Evolutionary conservation across 2,329 filamentous ascomycete genomes (phyloP).

Genomic region (Alternaria postmessia): DNA sequence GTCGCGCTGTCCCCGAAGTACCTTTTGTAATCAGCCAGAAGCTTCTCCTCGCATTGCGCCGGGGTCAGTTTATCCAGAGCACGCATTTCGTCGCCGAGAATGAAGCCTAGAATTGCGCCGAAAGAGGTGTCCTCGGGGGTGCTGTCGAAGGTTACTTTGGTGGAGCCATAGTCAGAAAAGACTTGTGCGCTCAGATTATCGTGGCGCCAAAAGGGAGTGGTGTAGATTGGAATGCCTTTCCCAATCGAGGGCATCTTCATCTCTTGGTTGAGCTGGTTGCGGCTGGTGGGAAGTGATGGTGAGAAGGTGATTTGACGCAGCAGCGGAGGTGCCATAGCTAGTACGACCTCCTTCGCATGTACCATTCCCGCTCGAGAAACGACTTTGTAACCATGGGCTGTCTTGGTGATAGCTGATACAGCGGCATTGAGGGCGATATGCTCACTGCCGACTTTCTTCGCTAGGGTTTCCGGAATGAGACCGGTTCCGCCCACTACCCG

Average conservation of each 20-base stretch:
- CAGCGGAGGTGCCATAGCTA: conserved; percentile 59
- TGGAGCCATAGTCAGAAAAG: conserved; percentile 21
- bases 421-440: conserved; percentile 28
- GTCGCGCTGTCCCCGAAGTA: conserved; percentile 25
- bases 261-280: conserved; percentile 48
- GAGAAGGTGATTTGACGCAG: conserved; percentile 58
- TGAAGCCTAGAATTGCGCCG: conserved; percentile 34
- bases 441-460: conserved; percentile 21
- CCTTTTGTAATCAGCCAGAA: conserved; percentile 22
- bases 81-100: conserved; percentile 31
- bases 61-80: conserved; percentile 16
- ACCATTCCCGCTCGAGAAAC: conserved; percentile 34
- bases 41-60: background rate
- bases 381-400: conserved; percentile 19
- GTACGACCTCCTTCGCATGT: conserved; percentile 57
- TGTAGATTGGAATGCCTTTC: conserved; percentile 61
- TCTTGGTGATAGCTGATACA: conserved; percentile 24
- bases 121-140: conserved; percentile 24
- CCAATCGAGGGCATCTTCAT: conserved; percentile 59
- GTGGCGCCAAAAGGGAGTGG: conserved; percentile 57
- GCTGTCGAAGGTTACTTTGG: conserved; percentile 29
- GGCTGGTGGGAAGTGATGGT: conserved; percentile 56
- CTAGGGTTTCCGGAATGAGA: conserved; percentile 27
- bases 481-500: conserved; percentile 34
- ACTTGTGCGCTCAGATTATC: conserved; percentile 55